Conservation (phyloP, 2,329 filamentous ascomycete species). For the Aspergillus sclerotialis region DNA sequence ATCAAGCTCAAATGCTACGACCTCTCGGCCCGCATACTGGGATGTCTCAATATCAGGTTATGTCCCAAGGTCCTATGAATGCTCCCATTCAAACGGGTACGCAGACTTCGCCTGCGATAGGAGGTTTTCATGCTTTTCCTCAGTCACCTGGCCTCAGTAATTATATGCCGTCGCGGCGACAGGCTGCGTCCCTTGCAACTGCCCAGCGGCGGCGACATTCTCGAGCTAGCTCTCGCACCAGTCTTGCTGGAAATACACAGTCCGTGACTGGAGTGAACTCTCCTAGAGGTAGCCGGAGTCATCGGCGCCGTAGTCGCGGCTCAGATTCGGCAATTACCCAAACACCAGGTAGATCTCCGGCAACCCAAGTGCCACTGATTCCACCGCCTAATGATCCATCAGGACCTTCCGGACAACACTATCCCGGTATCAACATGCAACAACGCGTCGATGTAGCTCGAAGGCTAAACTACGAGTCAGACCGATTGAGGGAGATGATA, state of each 20-base stretch:
- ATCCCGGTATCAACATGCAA: constrained; percentile 2
- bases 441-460: constrained; percentile 5
- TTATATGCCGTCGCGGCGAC: constrained; percentile 4
- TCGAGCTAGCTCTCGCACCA: too few relatives aligned
- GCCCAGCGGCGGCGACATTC: constrained; percentile 7
- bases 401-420: neutral
- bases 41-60: constrained; percentile 3
- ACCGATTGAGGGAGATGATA: constrained; percentile 4
- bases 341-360: too few relatives aligned
- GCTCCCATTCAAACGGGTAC: constrained; percentile 1
- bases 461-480: constrained; percentile 1
- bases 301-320: constrained; percentile 2
- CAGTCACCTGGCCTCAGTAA: constrained; percentile 1
- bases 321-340: too few relatives aligned
- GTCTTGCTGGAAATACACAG: too few relatives aligned
- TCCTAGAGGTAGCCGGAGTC: constrained; percentile 1
- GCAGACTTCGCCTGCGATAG: constrained; percentile 1
- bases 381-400: neutral
- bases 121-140: neutral
- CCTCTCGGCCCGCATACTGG: neutral
- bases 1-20: constrained; percentile 1
- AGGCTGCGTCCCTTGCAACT: constrained; percentile 3
- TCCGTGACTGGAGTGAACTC: too few relatives aligned
- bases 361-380: too few relatives aligned
- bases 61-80: neutral